Base-by-base conservation (phyloP, 768 basidiomycete genomes). In the Mycena olivaceomarginata region DNA sequence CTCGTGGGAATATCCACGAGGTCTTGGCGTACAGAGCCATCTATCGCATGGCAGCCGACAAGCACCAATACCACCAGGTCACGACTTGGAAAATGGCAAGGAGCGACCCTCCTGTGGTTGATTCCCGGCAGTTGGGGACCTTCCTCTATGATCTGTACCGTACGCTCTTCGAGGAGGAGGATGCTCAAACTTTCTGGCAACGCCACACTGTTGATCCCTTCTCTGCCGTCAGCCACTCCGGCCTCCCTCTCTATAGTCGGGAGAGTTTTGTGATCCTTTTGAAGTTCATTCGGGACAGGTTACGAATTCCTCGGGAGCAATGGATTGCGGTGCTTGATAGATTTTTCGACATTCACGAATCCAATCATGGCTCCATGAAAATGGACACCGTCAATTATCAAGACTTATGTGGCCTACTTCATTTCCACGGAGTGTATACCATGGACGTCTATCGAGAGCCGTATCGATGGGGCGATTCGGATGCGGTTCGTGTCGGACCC, bases 1-100 rank as follows among this genome's bases (percentile, higher is more conserved):
- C 86, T 0, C 84, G 83, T 18, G 87, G 86, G 8, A 88, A 88
- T 75, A 83, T 84, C 18, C 88, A 90, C 70, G 90, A 90, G 70
- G 22, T 88, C 1, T 39, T 86, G 16, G 65, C 75, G 15, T 72
- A 80, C 63, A 70, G 62, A 75, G 51, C 45, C 41, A 71, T 48
- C 60, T 18, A 51, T 51, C 13, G 48, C 13, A 16, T 31, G 31
- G 31, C 53, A 70, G 41, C 51, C 51, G 48, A 39, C 51, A 12
- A 41, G 22, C 56, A 56, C 31, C 71, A 75, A 51, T 79, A 69
- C 64, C 77, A 74, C 45, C 67, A 72, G 31, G 43, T 40, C 51
- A 80, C 70, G 57, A 80, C 69, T 43, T 80, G 75, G 80, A 80
- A 66, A 64, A 40, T 68, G 60, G 15, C 40, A n/a, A 56, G 22